Evolutionary conservation across 352 stramenopile species (phyloP).

Genomic region (Phytophthora ohioensis): DNA sequence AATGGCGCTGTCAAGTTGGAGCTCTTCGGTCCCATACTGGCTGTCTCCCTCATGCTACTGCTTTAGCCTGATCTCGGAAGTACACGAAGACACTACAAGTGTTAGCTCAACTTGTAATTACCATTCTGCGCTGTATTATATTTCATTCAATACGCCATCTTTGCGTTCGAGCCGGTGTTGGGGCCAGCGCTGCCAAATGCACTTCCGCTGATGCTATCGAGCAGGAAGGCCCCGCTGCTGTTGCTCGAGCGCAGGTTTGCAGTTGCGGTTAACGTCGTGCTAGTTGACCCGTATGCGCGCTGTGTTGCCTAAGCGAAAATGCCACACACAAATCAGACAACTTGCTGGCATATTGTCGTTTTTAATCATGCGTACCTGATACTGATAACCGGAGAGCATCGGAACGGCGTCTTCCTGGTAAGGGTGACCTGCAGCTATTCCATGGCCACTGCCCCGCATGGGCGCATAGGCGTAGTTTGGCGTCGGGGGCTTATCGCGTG

Average conservation of each 20-base stretch:
- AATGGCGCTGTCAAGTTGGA: slow-evolving; percentile 2
- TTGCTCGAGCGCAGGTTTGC: slow-evolving; percentile 56
- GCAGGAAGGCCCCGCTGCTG: slow-evolving; percentile 52
- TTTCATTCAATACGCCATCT: background rate
- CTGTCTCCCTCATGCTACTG: too few relatives aligned
- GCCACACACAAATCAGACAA: too few relatives aligned
- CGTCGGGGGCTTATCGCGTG: slow-evolving; percentile 48
- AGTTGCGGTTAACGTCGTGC: slow-evolving; percentile 31
- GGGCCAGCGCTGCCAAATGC: slow-evolving; percentile 45
- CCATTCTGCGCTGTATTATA: too few relatives aligned
- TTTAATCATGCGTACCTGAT: slow-evolving; percentile 47
- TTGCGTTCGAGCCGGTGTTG: slow-evolving; percentile 34
- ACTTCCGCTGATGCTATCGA: slow-evolving; percentile 53
- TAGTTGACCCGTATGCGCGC: slow-evolving; percentile 49
- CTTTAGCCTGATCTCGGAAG: too few relatives aligned
- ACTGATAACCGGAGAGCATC: slow-evolving; percentile 74
- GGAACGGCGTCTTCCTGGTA: slow-evolving; percentile 60
- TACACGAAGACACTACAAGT: too few relatives aligned
- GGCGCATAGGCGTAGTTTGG: slow-evolving; percentile 51
- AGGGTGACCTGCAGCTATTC: slow-evolving; percentile 32
- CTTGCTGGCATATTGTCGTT: too few relatives aligned
- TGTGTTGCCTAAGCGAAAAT: slow-evolving; percentile 40
- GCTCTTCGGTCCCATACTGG: too few relatives aligned
- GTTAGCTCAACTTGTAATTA: too few relatives aligned
- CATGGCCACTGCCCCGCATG: slow-evolving; percentile 44